Percentiles rank a stretch among this genome's conserved stretches.
These are phyloP conservation scores for Colletotrichum spaethianum DNA, from an alignment of 2,329 filamentous ascomycete species.

Conservation along the genomic window DNA sequence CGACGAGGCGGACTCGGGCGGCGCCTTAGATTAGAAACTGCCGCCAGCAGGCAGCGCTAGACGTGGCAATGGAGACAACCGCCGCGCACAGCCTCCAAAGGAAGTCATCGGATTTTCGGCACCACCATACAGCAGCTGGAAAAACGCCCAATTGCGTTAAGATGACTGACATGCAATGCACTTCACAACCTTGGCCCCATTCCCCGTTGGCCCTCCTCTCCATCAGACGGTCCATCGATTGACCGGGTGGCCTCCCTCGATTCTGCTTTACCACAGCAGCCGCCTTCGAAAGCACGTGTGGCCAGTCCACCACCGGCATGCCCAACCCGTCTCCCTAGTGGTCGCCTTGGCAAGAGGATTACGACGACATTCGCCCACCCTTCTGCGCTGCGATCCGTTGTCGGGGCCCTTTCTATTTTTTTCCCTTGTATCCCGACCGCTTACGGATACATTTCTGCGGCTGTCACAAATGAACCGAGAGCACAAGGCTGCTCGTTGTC, in stretches of 20 bases:
- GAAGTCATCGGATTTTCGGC: slow-evolving; percentile 23
- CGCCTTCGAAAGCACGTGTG: not conserved
- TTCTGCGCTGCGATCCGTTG: too few species aligned
- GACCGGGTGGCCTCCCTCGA: not conserved
- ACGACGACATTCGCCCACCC: slow-evolving; percentile 33
- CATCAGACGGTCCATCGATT: slow-evolving; percentile 14
- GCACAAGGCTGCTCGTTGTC: slow-evolving; percentile 16
- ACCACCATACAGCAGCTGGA: not conserved
- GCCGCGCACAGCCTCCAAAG: slow-evolving; percentile 32
- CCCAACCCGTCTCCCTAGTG: slow-evolving; percentile 24
- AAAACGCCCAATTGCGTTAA: not conserved
- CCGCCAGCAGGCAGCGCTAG: slow-evolving; percentile 14
- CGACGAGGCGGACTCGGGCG: slow-evolving; percentile 4
- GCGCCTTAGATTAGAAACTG: slow-evolving; percentile 9
- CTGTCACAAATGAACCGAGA: not conserved
- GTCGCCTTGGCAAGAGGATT: slow-evolving; percentile 20
- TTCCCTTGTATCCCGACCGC: not conserved
- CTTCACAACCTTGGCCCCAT: slow-evolving; percentile 9
- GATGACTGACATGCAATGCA: slow-evolving; percentile 1
- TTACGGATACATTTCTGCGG: not conserved
- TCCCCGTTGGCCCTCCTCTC: not conserved
- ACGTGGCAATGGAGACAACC: slow-evolving; percentile 31
- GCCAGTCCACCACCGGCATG: slow-evolving; percentile 6
- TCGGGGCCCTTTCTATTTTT: not conserved
- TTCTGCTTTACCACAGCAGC: not conserved